Percentiles rank a stretch among this genome's conserved stretches.
These are phyloP conservation scores for Sordariomycetes sp. DNA, from an alignment of 2,329 filamentous ascomycete genomes.

Conservation along the genomic window DNA sequence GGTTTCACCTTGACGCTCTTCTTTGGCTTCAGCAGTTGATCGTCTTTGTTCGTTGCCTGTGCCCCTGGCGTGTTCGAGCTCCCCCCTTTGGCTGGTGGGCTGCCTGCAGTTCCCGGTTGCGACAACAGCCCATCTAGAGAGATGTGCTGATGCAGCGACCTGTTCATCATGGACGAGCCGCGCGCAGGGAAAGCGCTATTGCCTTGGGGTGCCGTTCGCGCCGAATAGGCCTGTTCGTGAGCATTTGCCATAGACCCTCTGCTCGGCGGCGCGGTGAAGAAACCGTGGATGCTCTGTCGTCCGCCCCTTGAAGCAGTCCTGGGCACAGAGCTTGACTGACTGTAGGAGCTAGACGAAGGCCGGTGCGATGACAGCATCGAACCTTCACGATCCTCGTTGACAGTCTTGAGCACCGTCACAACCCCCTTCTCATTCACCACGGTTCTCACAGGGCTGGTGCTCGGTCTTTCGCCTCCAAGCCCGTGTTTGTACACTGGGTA, in stretches of 20 bases:
- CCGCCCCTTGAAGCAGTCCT: background rate
- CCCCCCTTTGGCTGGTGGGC: background rate
- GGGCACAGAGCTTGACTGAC: background rate
- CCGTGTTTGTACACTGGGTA: conserved; percentile 17
- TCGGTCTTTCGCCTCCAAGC: too few relatives aligned
- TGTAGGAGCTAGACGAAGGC: conserved; percentile 5
- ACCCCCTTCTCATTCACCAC: conserved; percentile 23
- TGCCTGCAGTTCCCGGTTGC: background rate
- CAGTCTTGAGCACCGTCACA: conserved; percentile 23
- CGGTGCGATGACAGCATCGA: too few relatives aligned
- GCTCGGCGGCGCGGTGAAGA: background rate
- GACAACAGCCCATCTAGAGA: conserved; percentile 4
- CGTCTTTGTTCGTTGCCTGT: too few relatives aligned
- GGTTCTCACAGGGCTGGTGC: conserved; percentile 14
- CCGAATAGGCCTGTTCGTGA: background rate
- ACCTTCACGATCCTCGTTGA: too few relatives aligned
- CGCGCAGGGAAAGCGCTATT: background rate
- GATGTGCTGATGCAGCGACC: conserved; percentile 1
- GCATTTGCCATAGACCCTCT: too few relatives aligned
- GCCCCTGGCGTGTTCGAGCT: background rate
- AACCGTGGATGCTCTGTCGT: background rate
- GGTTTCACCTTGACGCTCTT: background rate
- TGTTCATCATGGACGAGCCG: conserved; percentile 1
- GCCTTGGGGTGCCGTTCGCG: background rate
- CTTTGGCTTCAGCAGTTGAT: background rate